Conservation (phyloP, 139 green algal genomes). For the Chlamydomonas sp. region DNA sequence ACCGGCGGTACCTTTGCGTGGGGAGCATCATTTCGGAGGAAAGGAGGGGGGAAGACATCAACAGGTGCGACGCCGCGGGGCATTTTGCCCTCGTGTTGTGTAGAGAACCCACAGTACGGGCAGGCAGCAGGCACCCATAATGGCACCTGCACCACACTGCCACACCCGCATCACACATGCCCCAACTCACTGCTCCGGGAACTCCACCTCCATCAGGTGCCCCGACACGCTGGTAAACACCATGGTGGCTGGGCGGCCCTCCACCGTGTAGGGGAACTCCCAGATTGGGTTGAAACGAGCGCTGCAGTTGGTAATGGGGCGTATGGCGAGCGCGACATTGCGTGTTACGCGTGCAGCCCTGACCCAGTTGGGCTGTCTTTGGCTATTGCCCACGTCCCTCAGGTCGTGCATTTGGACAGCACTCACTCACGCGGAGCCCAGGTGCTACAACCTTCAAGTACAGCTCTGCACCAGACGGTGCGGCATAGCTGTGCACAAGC, state of each 20-base stretch:
- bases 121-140: not conserved
- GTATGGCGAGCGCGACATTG: not conserved
- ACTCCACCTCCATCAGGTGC: slow-evolving; percentile 89
- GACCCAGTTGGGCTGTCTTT: too few species aligned
- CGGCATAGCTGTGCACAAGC: not conserved
- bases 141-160: not conserved
- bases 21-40: not conserved
- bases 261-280: slow-evolving; percentile 86
- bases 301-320: slow-evolving; percentile 36
- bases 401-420: not conserved
- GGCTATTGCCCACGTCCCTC: too few species aligned
- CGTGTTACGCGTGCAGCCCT: not conserved
- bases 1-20: slow-evolving; percentile 47
- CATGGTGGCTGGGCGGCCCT: slow-evolving; percentile 77
- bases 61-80: not conserved
- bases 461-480: too few species aligned
- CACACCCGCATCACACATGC: not conserved
- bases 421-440: not conserved
- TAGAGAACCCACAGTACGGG: not conserved
- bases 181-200: slow-evolving; percentile 16
- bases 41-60: not conserved
- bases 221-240: slow-evolving; percentile 94
- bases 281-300: slow-evolving; percentile 86
- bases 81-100: not conserved
- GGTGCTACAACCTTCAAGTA: not conserved